Percentiles rank a stretch among this genome's conserved stretches.
phyloP scores from a whole-genome alignment of 2,329 filamentous ascomycete species.

The Phaeosphaeriaceae sp. region DNA sequence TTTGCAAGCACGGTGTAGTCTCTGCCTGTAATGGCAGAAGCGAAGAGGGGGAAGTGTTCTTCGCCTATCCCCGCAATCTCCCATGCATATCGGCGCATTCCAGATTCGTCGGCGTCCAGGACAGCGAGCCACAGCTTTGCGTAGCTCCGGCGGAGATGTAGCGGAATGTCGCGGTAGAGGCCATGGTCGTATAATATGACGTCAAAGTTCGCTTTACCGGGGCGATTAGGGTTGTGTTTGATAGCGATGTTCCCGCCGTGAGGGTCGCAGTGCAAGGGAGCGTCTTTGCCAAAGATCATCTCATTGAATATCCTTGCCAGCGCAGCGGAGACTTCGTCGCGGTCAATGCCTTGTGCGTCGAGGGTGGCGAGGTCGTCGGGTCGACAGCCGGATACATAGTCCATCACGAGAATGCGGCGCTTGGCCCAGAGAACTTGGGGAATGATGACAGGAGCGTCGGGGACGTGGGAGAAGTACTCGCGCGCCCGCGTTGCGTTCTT shows the following conservation, averaged over 20 bases:
- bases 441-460: conserved; percentile 82
- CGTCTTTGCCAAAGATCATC: conserved; percentile 94
- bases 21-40: conserved; percentile 92
- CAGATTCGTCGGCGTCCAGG: conserved; percentile 82
- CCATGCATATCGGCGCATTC: conserved; percentile 87
- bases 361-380: conserved; percentile 90
- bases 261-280: conserved; percentile 93
- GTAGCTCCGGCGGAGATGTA: conserved; percentile 80
- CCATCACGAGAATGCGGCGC: conserved; percentile 92
- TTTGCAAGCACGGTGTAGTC: conserved; percentile 80
- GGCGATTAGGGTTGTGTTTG: conserved; percentile 72
- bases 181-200: conserved; percentile 97
- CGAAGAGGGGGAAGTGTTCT: conserved; percentile 92
- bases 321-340: conserved; percentile 92
- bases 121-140: conserved; percentile 98
- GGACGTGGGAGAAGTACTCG: conserved; percentile 79
- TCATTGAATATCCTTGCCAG: conserved; percentile 96
- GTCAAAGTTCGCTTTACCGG: conserved; percentile 80
- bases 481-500: conserved; percentile 81
- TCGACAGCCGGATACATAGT: conserved; percentile 84
- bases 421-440: conserved; percentile 90
- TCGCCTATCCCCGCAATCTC: conserved; percentile 90
- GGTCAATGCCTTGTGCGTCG: conserved; percentile 85
- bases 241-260: conserved; percentile 97
- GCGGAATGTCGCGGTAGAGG: conserved; percentile 90